Evolutionary conservation across 805 yeast genomes (phyloP).

Genomic region (Zygosaccharomyces bisporus): DNA sequence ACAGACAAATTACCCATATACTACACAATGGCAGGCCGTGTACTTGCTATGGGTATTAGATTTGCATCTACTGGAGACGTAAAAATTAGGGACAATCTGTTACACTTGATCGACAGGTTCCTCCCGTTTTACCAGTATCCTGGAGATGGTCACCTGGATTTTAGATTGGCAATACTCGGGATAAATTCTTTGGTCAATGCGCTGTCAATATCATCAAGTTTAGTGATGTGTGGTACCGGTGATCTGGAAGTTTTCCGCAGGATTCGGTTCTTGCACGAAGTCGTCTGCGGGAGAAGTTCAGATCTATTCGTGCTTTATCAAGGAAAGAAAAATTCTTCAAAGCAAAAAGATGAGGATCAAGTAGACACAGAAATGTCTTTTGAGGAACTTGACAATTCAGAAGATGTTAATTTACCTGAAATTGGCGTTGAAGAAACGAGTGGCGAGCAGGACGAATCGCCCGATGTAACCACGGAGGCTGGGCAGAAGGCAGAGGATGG

Average conservation of each 20-base stretch:
- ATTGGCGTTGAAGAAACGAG: constrained; percentile 3
- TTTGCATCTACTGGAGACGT: constrained; percentile 66
- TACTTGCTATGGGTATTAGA: constrained; percentile 69
- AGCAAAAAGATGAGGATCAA: not conserved
- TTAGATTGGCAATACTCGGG: constrained; percentile 48
- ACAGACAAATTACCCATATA: constrained; percentile 61
- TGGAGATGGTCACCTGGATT: constrained; percentile 51
- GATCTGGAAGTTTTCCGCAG: constrained; percentile 75
- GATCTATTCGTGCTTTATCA: constrained; percentile 20
- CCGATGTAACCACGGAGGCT: constrained; percentile 9
- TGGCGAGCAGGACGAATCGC: constrained; percentile 11
- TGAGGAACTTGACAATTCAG: constrained; percentile 4
- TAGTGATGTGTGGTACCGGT: constrained; percentile 89
- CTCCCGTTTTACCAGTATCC: constrained; percentile 34
- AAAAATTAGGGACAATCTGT: constrained; percentile 47
- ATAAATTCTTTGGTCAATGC: constrained; percentile 55
- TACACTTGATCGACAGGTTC: constrained; percentile 29
- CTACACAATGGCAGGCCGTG: constrained; percentile 68
- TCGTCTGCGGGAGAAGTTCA: constrained; percentile 38
- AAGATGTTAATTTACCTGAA: constrained; percentile 6
- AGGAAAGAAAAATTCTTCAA: constrained; percentile 1
- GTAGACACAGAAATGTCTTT: constrained; percentile 6
- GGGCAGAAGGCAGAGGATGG: constrained; percentile 29
- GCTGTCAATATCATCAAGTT: constrained; percentile 59
- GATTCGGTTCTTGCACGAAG: constrained; percentile 64